Base-by-base conservation (phyloP, 495 filamentous ascomycete species). In the Aspergillus diversus region DNA sequence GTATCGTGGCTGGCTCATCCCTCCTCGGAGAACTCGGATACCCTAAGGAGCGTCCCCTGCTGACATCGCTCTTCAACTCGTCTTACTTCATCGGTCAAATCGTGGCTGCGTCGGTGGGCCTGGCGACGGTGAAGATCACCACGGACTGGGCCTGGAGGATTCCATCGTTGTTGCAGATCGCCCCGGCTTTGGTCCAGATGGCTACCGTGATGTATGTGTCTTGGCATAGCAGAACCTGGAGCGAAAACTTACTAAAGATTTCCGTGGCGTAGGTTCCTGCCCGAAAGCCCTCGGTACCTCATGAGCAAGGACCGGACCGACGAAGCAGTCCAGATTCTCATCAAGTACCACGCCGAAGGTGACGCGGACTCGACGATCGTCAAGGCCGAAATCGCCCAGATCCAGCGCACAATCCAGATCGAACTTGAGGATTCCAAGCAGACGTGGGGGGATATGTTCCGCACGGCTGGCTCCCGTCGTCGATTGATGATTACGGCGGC, bases 1-100 rank as follows among this genome's bases (percentile, higher is more conserved):
- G 84, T 63, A 89, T 89, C 63, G 80, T 87, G 33, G 86, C 86
- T 5, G 87, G 85, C n/a, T 86, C 87, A 3, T 81, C 83, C 16
- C 70, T 90, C 55, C 84, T 91, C 39, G 87, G 83, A 65, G 89
- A 91, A 65, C 78, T 90, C 27, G 82, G 79, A 0, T 84, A 89
- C 69, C 89, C 88, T 16, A 88, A 86, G 67, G 86, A 90, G 66
- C 83, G 87, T 61, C 77, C 85, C 12, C 79, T 88, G 42, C 69
- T 91, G 61, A 90, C 86, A 5, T 87, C 85, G 33, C 78, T 90
- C 5, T 90, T 89, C 77, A 89, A 90, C 67, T 83, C 84, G 5
- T 83, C 80, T 16, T 89, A 85, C 70, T 90, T 86, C 68, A 75
- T 88, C 62, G 87, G 88, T 7, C 79, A 82, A 54, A 85, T 89